Base-by-base conservation (phyloP, 2,329 filamentous ascomycete species). In the Knoxdaviesia proteae region DNA sequence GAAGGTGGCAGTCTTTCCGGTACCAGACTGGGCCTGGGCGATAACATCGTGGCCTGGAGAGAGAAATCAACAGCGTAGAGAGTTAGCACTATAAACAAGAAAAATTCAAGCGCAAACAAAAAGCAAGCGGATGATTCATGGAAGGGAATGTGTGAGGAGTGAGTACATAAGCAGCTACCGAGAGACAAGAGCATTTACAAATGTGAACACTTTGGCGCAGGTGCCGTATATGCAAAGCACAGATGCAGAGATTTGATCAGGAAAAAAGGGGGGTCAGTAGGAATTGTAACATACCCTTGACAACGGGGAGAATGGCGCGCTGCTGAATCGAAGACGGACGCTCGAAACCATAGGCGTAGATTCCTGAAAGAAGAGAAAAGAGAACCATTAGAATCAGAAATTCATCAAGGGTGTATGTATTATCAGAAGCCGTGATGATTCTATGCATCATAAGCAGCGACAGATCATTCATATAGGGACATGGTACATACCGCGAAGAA, bases 311-410 rank as follows among this genome's bases (percentile, higher is more conserved):
- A 67, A 98, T 98, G 56, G 90, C 90, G 61, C 92, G 88, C 80
- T 94, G 86, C 81, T 98, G 90, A 57, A 98, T 98, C 63, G 90
- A 88, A 69, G 90, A 98, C 50, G 90, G 90, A 54, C 90, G 87
- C 78, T 98, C 90, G 72, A 98, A 98, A 82, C 90, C 90, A 65
- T 98, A 98, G 63, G 90, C 90, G 67, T 96, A 98, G 64, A 98
- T 84, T 71, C 83, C 77, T 80, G 57, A 11, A 40, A 33, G 32
- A 30, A 36, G n/a, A 34, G 5, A 32, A 31, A 8, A 20, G 20
- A 20, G 20, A 20, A 3, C 20, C 20, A 20, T 20, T 20, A 20
- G 20, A 20, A 3, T 20, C 20, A 20, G 20, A 20, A 20, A 20
- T 20, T 20, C 20, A 20, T 20, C 20, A 3, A 20, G 20, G 20